Conservation (phyloP, 495 filamentous ascomycete species). For the Tetracladium marchalianum region DNA sequence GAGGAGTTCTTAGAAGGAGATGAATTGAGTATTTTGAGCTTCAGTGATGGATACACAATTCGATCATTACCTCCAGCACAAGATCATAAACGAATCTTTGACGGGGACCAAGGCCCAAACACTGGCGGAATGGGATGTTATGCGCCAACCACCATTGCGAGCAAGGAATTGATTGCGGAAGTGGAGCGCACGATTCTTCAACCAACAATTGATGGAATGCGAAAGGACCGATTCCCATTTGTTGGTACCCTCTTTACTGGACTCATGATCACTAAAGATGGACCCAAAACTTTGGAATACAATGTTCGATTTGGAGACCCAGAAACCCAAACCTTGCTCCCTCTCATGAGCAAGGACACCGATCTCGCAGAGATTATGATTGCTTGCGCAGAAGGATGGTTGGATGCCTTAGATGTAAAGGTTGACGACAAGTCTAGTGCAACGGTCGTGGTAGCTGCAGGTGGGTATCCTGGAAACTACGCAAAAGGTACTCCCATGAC, state of each 20-base stretch:
- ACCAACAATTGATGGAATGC: slow-evolving; percentile 86
- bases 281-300: slow-evolving; percentile 88
- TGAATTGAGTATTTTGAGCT: slow-evolving; percentile 82
- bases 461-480: slow-evolving; percentile 90
- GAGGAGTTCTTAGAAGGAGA: slow-evolving; percentile 91
- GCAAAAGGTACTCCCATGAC: slow-evolving; percentile 67
- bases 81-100: slow-evolving; percentile 90
- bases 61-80: slow-evolving; percentile 83
- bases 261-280: slow-evolving; percentile 83
- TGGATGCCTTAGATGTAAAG: slow-evolving; percentile 60
- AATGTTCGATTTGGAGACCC: slow-evolving; percentile 96
- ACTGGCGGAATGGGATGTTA: slow-evolving; percentile 99
- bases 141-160: slow-evolving; percentile 77
- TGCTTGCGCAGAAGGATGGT: slow-evolving; percentile 67
- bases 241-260: slow-evolving; percentile 88
- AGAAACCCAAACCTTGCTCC: slow-evolving; percentile 87
- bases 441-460: slow-evolving; percentile 89
- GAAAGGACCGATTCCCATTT: slow-evolving; percentile 68
- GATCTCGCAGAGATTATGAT: slow-evolving; percentile 88
- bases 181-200: slow-evolving; percentile 76
- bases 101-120: slow-evolving; percentile 86
- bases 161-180: slow-evolving; percentile 59
- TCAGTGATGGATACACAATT: slow-evolving; percentile 83
- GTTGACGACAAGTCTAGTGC: slow-evolving; percentile 61
- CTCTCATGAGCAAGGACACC: slow-evolving; percentile 66